Evolutionary conservation across 2,329 filamentous ascomycete species (phyloP).

Genomic region (Aspergillus sp.): DNA sequence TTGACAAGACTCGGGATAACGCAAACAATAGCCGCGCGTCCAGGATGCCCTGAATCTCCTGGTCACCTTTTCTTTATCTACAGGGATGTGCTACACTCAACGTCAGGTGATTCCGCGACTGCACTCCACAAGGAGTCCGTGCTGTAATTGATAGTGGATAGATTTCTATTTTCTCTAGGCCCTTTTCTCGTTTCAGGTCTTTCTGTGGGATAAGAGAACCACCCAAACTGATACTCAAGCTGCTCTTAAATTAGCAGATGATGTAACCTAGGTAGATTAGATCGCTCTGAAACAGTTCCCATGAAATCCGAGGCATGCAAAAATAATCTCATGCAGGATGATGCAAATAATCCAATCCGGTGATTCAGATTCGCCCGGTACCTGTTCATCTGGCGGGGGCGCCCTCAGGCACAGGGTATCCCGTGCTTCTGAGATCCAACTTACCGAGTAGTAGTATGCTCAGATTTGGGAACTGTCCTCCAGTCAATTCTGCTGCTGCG

Average conservation of each 20-base stretch:
- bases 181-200: neutral
- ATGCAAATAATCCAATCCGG: neutral
- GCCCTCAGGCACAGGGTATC: neutral
- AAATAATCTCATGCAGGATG: neutral
- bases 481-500: neutral
- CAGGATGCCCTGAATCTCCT: neutral
- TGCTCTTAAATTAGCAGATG: neutral
- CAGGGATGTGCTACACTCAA: neutral
- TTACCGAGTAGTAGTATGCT: too few species aligned
- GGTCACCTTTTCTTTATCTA: neutral
- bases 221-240: neutral
- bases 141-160: neutral
- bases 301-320: neutral
- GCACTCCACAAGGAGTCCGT: neutral
- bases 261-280: neutral
- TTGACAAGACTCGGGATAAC: neutral
- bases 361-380: too few species aligned
- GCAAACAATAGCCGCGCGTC: neutral
- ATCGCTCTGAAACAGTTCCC: neutral
- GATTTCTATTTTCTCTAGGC: neutral
- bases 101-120: constrained; percentile 1
- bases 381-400: neutral
- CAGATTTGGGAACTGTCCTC: too few species aligned
- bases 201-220: neutral
- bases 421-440: neutral